Evolutionary conservation across 192 early-diverging fungal species (phyloP).

Genomic region (Coemansia asiatica): DNA sequence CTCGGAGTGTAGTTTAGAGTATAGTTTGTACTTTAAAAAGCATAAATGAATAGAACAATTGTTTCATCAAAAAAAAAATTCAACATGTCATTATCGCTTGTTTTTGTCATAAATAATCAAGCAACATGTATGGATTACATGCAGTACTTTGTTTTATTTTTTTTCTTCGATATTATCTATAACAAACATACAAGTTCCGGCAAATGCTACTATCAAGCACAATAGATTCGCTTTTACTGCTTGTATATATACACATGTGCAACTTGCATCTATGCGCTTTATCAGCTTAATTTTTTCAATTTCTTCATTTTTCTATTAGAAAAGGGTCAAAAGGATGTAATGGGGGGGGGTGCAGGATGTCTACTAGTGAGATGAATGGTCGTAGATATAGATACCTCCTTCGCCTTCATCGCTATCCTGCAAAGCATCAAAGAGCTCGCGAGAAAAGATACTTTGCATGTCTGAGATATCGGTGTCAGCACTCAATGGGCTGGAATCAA

Average conservation of each 20-base stretch:
- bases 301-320: neutral
- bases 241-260: neutral
- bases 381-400: conserved; percentile 12
- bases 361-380: neutral
- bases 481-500: neutral
- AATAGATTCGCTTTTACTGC: conserved; percentile 9
- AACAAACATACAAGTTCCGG: neutral
- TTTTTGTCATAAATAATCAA: neutral
- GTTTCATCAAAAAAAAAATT: neutral
- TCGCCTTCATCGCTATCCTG: conserved; percentile 1
- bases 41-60: neutral
- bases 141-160: neutral
- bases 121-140: neutral
- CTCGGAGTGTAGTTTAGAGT: neutral
- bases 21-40: neutral
- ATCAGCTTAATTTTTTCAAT: neutral
- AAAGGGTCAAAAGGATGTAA: neutral
- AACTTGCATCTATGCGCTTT: neutral
- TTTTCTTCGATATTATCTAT: neutral
- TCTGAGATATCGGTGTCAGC: neutral
- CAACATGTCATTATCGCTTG: neutral
- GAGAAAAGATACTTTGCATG: conserved; percentile 9
- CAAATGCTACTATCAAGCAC: neutral
- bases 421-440: conserved; percentile 7
- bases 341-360: neutral